These are phyloP conservation scores for Didymella segeticola DNA, from an alignment of 2,329 filamentous ascomycete genomes.

Conservation along the genomic window DNA sequence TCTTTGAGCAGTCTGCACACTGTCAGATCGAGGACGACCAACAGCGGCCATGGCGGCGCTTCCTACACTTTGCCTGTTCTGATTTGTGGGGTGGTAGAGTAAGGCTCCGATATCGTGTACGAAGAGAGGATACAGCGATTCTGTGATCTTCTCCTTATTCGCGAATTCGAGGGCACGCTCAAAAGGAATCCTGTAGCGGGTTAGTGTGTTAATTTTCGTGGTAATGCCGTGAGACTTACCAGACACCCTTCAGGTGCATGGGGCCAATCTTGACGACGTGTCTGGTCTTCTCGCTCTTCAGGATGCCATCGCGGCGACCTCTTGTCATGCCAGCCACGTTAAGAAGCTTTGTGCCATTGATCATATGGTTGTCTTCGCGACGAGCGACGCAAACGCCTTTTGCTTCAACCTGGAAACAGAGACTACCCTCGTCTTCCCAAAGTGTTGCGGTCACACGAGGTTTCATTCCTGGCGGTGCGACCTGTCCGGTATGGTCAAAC, in stretches of 20 bases:
- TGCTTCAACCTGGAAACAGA: constrained; percentile 97
- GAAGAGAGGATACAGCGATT: constrained; percentile 92
- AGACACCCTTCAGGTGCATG: constrained; percentile 90
- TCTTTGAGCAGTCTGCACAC: constrained; percentile 50
- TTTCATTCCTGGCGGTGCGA: constrained; percentile 93
- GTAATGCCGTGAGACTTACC: constrained; percentile 24
- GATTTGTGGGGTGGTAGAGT: constrained; percentile 91
- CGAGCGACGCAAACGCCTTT: constrained; percentile 94
- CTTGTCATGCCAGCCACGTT: constrained; percentile 99
- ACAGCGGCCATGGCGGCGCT: constrained; percentile 73
- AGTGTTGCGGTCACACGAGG: constrained; percentile 93
- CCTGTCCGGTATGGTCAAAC: constrained; percentile 89
- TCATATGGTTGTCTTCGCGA: constrained; percentile 99
- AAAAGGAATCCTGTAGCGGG: constrained; percentile 81
- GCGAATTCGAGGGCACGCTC: constrained; percentile 97
- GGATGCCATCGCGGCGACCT: constrained; percentile 90
- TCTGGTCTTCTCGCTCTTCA: constrained; percentile 96
- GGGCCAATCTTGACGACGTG: constrained; percentile 99
- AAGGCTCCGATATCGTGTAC: constrained; percentile 96
- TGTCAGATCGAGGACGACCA: constrained; percentile 62
- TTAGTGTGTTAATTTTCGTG: constrained; percentile 14
- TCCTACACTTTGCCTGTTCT: constrained; percentile 79
- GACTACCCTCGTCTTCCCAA: constrained; percentile 97
- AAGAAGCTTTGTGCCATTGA: constrained; percentile 95
- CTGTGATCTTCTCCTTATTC: constrained; percentile 99